Evolutionary conservation across 2,329 filamentous ascomycete species (phyloP).

Genomic region (Rutstroemia sp.): DNA sequence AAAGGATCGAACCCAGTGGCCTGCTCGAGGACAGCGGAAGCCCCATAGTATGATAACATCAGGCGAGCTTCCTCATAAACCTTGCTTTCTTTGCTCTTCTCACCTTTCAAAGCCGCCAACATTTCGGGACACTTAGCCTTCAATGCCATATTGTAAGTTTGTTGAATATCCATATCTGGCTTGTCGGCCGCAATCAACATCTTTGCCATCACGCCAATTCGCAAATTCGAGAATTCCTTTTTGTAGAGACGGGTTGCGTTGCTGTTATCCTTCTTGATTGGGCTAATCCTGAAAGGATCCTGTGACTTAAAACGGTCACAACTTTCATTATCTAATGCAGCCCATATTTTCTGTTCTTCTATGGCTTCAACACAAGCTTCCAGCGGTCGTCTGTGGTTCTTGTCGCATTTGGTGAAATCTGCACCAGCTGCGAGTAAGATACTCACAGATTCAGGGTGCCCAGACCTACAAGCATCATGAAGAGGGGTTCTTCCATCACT

Average conservation of each 20-base stretch:
- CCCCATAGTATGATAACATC: neutral
- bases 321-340: neutral
- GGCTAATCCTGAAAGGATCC: neutral
- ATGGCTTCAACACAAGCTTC: conserved; percentile 9
- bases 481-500: conserved; percentile 8
- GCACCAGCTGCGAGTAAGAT: conserved; percentile 11
- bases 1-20: neutral
- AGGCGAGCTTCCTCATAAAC: neutral
- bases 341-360: conserved; percentile 11
- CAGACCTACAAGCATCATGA: conserved; percentile 13
- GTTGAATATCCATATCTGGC: neutral
- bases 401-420: conserved; percentile 8
- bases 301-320: neutral
- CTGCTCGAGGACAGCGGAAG: neutral
- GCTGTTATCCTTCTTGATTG: neutral
- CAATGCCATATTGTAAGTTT: neutral
- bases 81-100: neutral
- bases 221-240: neutral
- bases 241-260: neutral
- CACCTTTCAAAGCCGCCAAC: neutral
- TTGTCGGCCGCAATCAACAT: neutral
- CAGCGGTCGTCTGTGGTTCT: neutral
- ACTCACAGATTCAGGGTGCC: conserved; percentile 10
- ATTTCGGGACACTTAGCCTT: neutral
- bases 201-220: neutral